These are phyloP conservation scores for Pyrenopolyporus hunteri DNA, from an alignment of 495 filamentous ascomycete species.

Conservation along the genomic window DNA sequence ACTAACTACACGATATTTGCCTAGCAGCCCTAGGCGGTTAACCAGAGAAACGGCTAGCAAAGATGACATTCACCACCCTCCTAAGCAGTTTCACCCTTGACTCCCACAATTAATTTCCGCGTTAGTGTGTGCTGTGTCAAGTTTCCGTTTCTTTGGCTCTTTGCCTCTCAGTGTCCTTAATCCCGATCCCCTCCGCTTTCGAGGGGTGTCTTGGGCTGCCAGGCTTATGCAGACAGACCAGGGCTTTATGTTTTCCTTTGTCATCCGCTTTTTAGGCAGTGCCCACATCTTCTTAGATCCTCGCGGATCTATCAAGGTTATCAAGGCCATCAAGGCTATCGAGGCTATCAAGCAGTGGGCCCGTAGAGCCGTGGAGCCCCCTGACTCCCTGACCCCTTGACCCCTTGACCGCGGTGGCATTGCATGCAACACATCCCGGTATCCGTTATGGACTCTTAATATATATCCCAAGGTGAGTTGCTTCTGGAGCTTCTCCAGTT, in stretches of 20 bases:
- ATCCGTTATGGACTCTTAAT: slow-evolving; percentile 37
- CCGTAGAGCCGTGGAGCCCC: no score
- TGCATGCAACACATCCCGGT: slow-evolving; percentile 10
- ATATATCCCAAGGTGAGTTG: slow-evolving; percentile 40
- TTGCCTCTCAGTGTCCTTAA: background rate
- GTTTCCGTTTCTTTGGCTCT: slow-evolving; percentile 21
- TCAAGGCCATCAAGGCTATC: no score
- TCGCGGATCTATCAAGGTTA: slow-evolving; percentile 25
- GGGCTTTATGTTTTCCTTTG: background rate
- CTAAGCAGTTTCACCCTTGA: slow-evolving; percentile 29
- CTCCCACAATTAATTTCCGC: slow-evolving; percentile 39
- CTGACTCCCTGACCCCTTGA: no score
- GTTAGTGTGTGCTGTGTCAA: slow-evolving; percentile 9
- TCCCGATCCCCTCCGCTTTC: slow-evolving; percentile 11
- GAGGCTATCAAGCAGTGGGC: slow-evolving; percentile 25
- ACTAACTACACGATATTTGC: no score
- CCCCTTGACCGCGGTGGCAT: slow-evolving; percentile 16
- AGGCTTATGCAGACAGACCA: background rate
- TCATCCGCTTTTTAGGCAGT: slow-evolving; percentile 34
- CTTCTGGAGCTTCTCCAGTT: slow-evolving; percentile 22
- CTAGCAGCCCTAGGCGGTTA: background rate
- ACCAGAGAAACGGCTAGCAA: background rate
- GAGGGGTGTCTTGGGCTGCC: slow-evolving; percentile 9
- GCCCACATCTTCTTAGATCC: slow-evolving; percentile 25
- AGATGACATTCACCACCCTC: slow-evolving; percentile 1